A percentile compares a stretch with the other conserved stretches of the same genome.
phyloP scores from a whole-genome alignment of 1,284 basidiomycete species.

The Ceratorhiza oryzae-sativae region DNA sequence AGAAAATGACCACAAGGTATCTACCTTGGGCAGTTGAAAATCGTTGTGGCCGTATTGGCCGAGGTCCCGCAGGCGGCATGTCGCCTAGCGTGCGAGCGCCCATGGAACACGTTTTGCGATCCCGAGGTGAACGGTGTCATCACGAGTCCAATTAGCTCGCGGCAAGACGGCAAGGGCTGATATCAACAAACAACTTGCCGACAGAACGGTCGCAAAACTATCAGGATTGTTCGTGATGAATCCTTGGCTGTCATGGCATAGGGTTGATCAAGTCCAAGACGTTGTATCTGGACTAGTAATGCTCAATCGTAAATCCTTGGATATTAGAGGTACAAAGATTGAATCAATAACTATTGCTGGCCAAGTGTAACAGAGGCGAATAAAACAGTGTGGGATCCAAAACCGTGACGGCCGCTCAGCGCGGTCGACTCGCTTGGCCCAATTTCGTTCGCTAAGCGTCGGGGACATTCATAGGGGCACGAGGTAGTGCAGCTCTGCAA shows the following conservation, averaged over 20 bases:
- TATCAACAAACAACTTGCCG: neutral
- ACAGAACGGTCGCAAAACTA: neutral
- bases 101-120: neutral
- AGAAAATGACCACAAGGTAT: neutral
- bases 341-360: too few relatives aligned
- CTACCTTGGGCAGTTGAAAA: neutral
- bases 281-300: neutral
- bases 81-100: neutral
- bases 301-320: too few relatives aligned
- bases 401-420: neutral
- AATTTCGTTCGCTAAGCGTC: neutral
- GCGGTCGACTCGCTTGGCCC: neutral
- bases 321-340: neutral
- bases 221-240: neutral
- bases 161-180: neutral
- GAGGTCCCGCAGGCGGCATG: neutral
- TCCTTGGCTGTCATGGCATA: neutral
- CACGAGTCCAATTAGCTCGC: neutral
- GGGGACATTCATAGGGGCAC: neutral
- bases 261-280: too few relatives aligned
- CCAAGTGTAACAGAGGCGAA: too few relatives aligned
- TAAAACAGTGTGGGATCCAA: neutral
- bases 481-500: neutral
- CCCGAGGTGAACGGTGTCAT: neutral
- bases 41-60: constrained; percentile 1